These are phyloP conservation scores for Fusarium newnesense DNA, from an alignment of 2,329 filamentous ascomycete genomes.

Conservation along the genomic window DNA sequence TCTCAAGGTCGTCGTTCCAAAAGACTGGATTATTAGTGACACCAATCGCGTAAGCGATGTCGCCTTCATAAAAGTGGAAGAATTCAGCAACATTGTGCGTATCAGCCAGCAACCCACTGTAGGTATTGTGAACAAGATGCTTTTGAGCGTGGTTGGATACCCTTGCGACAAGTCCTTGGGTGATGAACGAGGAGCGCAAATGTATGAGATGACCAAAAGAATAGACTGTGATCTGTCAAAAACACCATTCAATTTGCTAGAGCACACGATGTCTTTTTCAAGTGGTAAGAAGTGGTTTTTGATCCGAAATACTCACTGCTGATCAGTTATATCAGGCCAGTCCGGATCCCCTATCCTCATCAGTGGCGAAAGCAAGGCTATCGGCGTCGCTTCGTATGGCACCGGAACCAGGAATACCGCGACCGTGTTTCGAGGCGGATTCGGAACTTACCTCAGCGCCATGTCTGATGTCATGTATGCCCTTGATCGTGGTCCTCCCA, in stretches of 20 bases:
- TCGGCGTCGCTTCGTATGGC: neutral
- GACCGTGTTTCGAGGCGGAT: neutral
- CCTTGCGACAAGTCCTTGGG: neutral
- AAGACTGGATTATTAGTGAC: neutral
- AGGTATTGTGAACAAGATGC: accelerated
- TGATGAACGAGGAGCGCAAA: neutral
- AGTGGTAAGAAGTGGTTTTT: neutral
- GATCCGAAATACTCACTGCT: accelerated
- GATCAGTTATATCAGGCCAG: neutral
- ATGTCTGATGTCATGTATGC: neutral
- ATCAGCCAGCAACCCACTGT: neutral
- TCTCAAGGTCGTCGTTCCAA: neutral
- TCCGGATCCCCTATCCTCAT: neutral
- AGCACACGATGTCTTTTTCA: neutral
- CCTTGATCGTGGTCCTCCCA: accelerated
- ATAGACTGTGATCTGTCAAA: neutral
- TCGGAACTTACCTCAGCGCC: neutral
- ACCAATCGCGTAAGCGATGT: neutral
- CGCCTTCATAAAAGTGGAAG: neutral
- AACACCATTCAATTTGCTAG: neutral
- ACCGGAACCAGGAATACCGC: neutral
- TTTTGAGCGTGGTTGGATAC: neutral
- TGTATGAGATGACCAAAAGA: neutral
- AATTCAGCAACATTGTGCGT: neutral
- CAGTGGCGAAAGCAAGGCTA: neutral